Base-by-base conservation (phyloP, 1,284 basidiomycete species). In the Porogramme epimiltina region DNA sequence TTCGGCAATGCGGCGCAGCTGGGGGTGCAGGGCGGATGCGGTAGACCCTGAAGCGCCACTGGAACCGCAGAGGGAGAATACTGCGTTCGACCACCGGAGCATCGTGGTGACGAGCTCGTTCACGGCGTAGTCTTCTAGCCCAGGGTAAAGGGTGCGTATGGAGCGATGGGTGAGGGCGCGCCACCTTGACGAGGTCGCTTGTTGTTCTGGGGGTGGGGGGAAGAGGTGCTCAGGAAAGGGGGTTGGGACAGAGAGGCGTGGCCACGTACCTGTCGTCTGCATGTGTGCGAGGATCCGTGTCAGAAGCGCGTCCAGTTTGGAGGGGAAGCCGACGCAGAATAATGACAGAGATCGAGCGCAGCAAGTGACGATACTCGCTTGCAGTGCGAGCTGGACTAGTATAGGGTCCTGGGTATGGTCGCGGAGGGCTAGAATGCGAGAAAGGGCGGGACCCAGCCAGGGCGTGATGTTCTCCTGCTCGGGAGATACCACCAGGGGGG, bases 141-240 rank as follows among this genome's bases (percentile, higher is more conserved):
- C 82, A 4, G 87, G 85, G 60, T 88, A 85, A 51, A 88, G 73
- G 16, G 73, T 73, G 51, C 85, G 84, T 48, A 90, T 83, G 50
- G 87, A 79, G 39, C 74, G 73, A 59, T 88, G 86, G 1, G 87
- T 80, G 28, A 89, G 70, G 1, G 87, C 79, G 43, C 87, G 77
- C 87, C 87, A 89, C 62, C 84, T 81, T 0, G 85, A 81, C 3
- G 86, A 86, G 1, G 83, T 87, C 2, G 87, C 85, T 66, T 90
- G 87, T 22, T 84, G 84, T 64, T 89, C 87, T 82, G 60, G 47
- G 46, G 10, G 45, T 18, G 36, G 28, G 22, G 10, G 28, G 50
- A 18, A 48, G 38, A 15, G 47, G n/a, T 38, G 47, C 45, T 49
- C 56, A 46, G 52, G 38, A 24, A 34, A 52, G 49, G 23, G 50